Evolutionary conservation across 495 filamentous ascomycete genomes (phyloP).

Genomic region (Trypethelium eluteriae): DNA sequence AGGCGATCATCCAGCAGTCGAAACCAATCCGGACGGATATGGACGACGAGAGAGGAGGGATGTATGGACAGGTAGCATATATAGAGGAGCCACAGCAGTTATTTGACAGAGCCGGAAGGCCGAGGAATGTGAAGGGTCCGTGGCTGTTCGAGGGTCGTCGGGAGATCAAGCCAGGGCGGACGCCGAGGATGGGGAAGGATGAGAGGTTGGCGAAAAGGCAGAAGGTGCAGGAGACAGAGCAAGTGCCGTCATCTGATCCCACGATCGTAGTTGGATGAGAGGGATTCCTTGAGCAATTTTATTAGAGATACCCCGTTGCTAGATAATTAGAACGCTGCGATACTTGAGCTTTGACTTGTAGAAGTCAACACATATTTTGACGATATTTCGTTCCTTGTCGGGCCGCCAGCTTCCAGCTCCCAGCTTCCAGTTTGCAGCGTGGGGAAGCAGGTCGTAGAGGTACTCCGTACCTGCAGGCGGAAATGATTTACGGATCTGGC

Average conservation of each 20-base stretch:
- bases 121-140: background rate
- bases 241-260: background rate
- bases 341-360: background rate
- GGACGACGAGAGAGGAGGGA: conserved; percentile 33
- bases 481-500: too few species aligned
- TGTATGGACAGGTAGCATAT: conserved; percentile 48
- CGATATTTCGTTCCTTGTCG: background rate
- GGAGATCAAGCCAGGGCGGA: background rate
- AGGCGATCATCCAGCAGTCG: conserved; percentile 68
- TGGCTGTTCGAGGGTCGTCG: background rate
- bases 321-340: background rate
- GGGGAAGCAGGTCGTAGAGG: too few species aligned
- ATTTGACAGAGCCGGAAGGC: conserved; percentile 43
- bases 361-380: background rate
- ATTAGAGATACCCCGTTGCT: background rate
- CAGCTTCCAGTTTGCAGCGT: too few species aligned
- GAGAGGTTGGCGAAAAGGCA: background rate
- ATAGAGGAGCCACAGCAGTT: conserved; percentile 49
- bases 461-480: too few species aligned
- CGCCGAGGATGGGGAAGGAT: background rate
- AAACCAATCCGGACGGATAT: conserved; percentile 52
- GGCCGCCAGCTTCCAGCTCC: too few species aligned
- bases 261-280: conserved; percentile 6
- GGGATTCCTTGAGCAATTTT: background rate
- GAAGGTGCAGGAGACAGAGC: background rate